Conservation (phyloP, 495 filamentous ascomycete genomes). For the Hamigera avellanea region DNA sequence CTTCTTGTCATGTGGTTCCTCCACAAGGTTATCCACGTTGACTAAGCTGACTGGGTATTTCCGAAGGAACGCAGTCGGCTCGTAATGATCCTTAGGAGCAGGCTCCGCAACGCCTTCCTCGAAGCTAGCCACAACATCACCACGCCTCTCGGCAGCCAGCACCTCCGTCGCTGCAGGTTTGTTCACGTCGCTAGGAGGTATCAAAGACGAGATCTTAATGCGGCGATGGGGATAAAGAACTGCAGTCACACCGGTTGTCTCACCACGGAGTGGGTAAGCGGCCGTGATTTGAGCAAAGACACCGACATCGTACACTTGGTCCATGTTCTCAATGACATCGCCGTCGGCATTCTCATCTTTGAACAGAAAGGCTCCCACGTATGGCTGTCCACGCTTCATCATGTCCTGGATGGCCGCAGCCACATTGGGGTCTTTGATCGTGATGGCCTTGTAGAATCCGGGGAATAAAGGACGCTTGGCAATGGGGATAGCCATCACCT, state of each 20-base stretch:
- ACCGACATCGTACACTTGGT: constrained; percentile 89
- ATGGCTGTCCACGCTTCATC: constrained; percentile 96
- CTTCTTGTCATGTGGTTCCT: constrained; percentile 84
- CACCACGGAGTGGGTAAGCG: constrained; percentile 76
- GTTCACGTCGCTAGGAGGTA: constrained; percentile 47
- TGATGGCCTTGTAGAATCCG: constrained; percentile 97
- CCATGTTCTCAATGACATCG: constrained; percentile 75
- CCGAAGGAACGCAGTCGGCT: constrained; percentile 80
- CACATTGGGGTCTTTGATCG: constrained; percentile 83
- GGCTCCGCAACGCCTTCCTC: constrained; percentile 54
- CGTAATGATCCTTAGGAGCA: constrained; percentile 50
- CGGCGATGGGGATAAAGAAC: constrained; percentile 93
- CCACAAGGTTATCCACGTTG: constrained; percentile 82
- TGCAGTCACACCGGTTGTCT: constrained; percentile 68
- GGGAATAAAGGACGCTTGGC: constrained; percentile 90
- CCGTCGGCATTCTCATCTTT: constrained; percentile 91
- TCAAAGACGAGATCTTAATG: constrained; percentile 75
- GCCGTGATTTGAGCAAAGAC: constrained; percentile 98
- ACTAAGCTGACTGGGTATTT: constrained; percentile 88
- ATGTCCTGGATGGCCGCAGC: constrained; percentile 85
- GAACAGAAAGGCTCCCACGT: constrained; percentile 92
- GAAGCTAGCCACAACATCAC: constrained; percentile 94
- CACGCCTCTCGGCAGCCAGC: constrained; percentile 57
- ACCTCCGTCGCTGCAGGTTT: constrained; percentile 39
- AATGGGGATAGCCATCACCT: constrained; percentile 98